These are phyloP conservation scores for Leccinum pseudoinsigne DNA, from an alignment of 1,284 basidiomycete species.

Conservation along the genomic window DNA sequence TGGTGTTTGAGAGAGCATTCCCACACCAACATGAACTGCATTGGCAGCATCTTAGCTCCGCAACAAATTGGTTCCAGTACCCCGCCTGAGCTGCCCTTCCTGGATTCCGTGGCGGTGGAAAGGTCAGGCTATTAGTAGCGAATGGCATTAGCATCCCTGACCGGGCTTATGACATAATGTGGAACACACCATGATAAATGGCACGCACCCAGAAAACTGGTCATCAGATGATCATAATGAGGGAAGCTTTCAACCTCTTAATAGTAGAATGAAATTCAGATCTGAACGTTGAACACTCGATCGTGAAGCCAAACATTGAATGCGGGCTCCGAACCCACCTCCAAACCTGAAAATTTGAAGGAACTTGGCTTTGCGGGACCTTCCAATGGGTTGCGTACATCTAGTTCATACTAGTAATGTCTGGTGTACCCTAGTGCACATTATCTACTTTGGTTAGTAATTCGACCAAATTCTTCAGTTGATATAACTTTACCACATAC, in stretches of 20 bases:
- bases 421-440: neutral
- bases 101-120: neutral
- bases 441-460: neutral
- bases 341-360: neutral
- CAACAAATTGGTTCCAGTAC: neutral
- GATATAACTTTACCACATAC: neutral
- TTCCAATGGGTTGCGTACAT: neutral
- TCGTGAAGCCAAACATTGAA: neutral
- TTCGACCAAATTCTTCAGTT: neutral
- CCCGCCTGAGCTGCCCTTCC: neutral
- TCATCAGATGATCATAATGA: neutral
- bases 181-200: neutral
- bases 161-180: neutral
- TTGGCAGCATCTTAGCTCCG: neutral
- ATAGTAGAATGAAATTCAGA: neutral
- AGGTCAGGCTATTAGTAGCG: neutral
- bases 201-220: neutral
- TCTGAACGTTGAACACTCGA: no score
- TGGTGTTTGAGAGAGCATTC: constrained; percentile 2
- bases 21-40: neutral
- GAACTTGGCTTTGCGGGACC: neutral
- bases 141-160: neutral
- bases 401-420: neutral
- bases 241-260: neutral
- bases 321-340: neutral